Conservation (phyloP, 169 alveolate genomes). For the Cryptosporidium ubiquitum region DNA sequence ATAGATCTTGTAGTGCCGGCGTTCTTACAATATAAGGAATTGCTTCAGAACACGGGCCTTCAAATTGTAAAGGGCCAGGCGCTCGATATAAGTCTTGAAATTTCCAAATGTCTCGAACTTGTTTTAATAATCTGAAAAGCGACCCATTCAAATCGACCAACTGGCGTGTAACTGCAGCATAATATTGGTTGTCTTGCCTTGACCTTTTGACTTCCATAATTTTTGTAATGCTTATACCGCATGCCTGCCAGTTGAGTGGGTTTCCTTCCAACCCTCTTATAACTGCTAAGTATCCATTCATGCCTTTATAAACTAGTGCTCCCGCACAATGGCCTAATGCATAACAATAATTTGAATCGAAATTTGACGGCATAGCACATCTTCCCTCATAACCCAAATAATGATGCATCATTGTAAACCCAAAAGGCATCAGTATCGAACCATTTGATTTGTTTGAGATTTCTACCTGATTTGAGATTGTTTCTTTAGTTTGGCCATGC, state of each 20-base stretch:
- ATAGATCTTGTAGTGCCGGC: constrained; percentile 44
- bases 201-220: constrained; percentile 82
- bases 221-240: constrained; percentile 86
- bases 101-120: constrained; percentile 94
- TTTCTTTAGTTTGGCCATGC: constrained; percentile 64
- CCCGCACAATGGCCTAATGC: constrained; percentile 96
- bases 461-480: constrained; percentile 22
- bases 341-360: constrained; percentile 97
- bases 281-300: constrained; percentile 95
- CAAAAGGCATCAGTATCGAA: constrained; percentile 43
- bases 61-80: constrained; percentile 97
- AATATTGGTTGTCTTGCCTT: constrained; percentile 74
- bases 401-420: constrained; percentile 85
- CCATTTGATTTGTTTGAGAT: constrained; percentile 34
- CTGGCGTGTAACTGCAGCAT: constrained; percentile 93
- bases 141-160: constrained; percentile 93
- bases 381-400: constrained; percentile 99
- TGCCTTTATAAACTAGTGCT: constrained; percentile 87
- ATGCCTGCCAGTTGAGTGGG: constrained; percentile 76
- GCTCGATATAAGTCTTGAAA: constrained; percentile 90
- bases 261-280: constrained; percentile 87
- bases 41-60: constrained; percentile 82
- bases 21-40: constrained; percentile 76
- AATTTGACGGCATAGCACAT: constrained; percentile 96
- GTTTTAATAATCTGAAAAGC: constrained; percentile 89